A percentile compares a stretch with the other conserved stretches of the same genome.
phyloP scores from a whole-genome alignment of 768 basidiomycete species.

The Amanita polypyramis region DNA sequence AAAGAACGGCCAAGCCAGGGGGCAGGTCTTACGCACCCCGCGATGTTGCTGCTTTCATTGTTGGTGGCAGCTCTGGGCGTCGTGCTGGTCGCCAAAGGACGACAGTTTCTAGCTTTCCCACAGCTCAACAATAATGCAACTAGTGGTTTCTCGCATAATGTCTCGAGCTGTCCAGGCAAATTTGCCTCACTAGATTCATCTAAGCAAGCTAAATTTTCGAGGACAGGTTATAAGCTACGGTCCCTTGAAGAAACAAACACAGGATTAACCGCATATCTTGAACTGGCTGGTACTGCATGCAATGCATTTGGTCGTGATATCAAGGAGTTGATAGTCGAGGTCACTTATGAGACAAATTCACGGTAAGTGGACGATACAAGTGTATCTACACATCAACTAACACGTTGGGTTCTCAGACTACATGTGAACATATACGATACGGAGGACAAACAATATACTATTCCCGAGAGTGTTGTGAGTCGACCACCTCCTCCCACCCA shows the following conservation, averaged over 20 bases:
- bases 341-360: slow-evolving; percentile 51
- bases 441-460: slow-evolving; percentile 49
- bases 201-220: neutral
- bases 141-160: neutral
- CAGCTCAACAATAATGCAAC: neutral
- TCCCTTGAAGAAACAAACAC: slow-evolving; percentile 29
- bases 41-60: neutral
- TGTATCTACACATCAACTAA: neutral
- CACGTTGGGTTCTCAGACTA: slow-evolving; percentile 26
- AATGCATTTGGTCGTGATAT: slow-evolving; percentile 59
- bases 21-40: neutral
- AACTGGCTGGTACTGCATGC: slow-evolving; percentile 46
- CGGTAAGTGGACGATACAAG: slow-evolving; percentile 21
- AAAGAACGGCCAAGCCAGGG: too few species aligned
- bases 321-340: slow-evolving; percentile 46
- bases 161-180: slow-evolving; percentile 7
- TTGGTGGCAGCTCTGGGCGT: too few species aligned
- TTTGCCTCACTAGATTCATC: neutral
- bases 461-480: slow-evolving; percentile 43
- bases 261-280: slow-evolving; percentile 46
- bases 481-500: slow-evolving; percentile 26
- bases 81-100: too few species aligned
- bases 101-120: neutral
- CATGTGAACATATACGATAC: slow-evolving; percentile 63
- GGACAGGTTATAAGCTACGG: slow-evolving; percentile 43